phyloP scores from a whole-genome alignment of 108 stramenopile genomes.

The Schizochytrium sp. region DNA sequence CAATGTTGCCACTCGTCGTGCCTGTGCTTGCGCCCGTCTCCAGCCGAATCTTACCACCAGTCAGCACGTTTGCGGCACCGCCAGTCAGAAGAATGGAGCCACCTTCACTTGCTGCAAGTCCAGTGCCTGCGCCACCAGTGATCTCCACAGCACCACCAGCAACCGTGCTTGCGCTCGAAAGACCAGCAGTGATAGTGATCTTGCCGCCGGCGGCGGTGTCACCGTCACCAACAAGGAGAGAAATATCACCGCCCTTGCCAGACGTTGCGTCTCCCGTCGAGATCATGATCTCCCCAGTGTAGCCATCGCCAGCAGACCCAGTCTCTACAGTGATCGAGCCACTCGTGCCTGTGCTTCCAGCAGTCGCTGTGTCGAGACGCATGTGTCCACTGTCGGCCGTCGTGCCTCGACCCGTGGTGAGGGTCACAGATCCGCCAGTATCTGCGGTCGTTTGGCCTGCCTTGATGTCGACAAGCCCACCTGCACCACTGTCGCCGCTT shows the following conservation, averaged over 20 bases:
- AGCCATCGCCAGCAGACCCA: conserved; percentile 30
- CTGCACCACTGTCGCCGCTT: conserved; percentile 18
- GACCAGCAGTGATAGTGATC: conserved; percentile 26
- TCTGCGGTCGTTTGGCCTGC: conserved; percentile 24
- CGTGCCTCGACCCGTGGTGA: conserved; percentile 25
- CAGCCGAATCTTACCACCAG: conserved; percentile 21
- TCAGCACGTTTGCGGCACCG: background rate
- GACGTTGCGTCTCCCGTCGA: conserved; percentile 29
- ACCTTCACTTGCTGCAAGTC: background rate
- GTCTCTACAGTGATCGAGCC: conserved; percentile 31
- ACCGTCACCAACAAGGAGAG: conserved; percentile 35
- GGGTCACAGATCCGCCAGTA: conserved; percentile 19
- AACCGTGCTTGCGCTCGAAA: conserved; percentile 23
- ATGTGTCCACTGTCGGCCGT: conserved; percentile 25
- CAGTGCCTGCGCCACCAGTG: conserved; percentile 19
- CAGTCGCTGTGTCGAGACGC: conserved; percentile 28
- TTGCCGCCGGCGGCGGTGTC: conserved; percentile 15
- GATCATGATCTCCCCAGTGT: conserved; percentile 26
- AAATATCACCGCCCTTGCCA: conserved; percentile 41
- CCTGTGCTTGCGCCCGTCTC: background rate
- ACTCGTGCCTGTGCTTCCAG: conserved; percentile 24
- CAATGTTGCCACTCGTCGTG: conserved; percentile 21
- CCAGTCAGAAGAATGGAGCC: conserved; percentile 18
- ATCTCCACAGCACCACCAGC: conserved; percentile 24
- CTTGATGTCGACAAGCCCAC: background rate